phyloP scores from a whole-genome alignment of 192 early-diverging fungal genomes.

The Backusella circina region DNA sequence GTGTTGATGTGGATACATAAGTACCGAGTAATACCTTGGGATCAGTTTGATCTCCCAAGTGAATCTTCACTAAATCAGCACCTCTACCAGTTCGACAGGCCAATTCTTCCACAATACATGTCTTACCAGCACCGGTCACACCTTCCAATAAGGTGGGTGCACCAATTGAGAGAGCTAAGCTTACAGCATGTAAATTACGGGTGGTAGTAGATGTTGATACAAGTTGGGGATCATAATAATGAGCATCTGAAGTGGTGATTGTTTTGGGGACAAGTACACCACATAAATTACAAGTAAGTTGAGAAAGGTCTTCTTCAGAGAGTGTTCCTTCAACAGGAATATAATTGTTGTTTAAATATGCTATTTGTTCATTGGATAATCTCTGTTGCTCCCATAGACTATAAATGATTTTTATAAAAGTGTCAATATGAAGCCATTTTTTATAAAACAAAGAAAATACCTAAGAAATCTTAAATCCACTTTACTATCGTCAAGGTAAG shows the following conservation, averaged over 20 bases:
- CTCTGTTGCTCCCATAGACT: constrained; percentile 50
- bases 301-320: constrained; percentile 40
- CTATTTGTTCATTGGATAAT: constrained; percentile 40
- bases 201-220: constrained; percentile 77
- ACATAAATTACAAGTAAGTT: constrained; percentile 57
- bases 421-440: not conserved
- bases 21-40: constrained; percentile 93
- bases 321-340: constrained; percentile 1
- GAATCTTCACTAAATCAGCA: constrained; percentile 85
- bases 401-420: not conserved
- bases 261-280: constrained; percentile 60
- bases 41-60: constrained; percentile 95
- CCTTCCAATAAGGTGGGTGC: constrained; percentile 88
- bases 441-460: constrained; percentile 20
- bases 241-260: not conserved
- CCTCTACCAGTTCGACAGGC: constrained; percentile 68
- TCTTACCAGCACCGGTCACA: constrained; percentile 85
- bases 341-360: constrained; percentile 39
- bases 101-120: constrained; percentile 84
- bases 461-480: constrained; percentile 38
- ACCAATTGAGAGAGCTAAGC: constrained; percentile 82
- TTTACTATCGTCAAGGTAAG: constrained; percentile 14
- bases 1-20: constrained; percentile 87
- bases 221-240: constrained; percentile 38
- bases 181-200: constrained; percentile 73